Evolutionary conservation across 116 monocot species (phyloP), one percentile per base, ranked within the genome.

Genomic region (Trichopus zeylanicus): DNA sequence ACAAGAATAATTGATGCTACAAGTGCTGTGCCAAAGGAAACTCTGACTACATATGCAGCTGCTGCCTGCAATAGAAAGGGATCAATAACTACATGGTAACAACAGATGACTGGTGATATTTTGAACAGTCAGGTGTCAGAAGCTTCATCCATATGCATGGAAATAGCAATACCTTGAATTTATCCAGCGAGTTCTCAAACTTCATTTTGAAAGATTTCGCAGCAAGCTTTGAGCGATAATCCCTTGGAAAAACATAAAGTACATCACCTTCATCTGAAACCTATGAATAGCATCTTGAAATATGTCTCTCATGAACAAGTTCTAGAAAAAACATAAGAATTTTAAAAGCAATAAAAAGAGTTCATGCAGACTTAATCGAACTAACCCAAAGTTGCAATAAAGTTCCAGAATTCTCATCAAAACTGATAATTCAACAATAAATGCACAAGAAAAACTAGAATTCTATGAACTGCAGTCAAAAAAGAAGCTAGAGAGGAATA

Each of bases 231-330:
- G 70, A 46, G 55, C 87, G 73, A 66, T 87, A 97, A 69, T 91
- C 87, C 59, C 67, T 80, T 26, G 82, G 77, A 52, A 97, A 97
- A 55, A 77, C 82, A 64, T 97, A 97, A 66, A 97, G 82, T 25
- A 97, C 91, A 51, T 97, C 97, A 31, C 97, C 97, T 84, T 97
- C 91, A 59, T 85, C 91, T 47, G 91, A 97, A 64, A 97, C 97
- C 97, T 97, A 87, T 68, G 64, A 77, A 85, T 48, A 74, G 6
- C 71, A 75, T 67, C 71, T 75, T 82, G 60, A 80, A 73, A 84
- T 53, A 75, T 55, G 66, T 70, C 65, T 52, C 27, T 61, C 53
- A 52, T 48, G 39, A 29, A 62, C 26, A 47, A 46, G 5, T 9
- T 20, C 19, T 62, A 2, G 3, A 48, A n/a, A 42, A n/a, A 42